phyloP scores from a whole-genome alignment of 371 early-diverging fungal genomes.

The Blakeslea trispora region DNA sequence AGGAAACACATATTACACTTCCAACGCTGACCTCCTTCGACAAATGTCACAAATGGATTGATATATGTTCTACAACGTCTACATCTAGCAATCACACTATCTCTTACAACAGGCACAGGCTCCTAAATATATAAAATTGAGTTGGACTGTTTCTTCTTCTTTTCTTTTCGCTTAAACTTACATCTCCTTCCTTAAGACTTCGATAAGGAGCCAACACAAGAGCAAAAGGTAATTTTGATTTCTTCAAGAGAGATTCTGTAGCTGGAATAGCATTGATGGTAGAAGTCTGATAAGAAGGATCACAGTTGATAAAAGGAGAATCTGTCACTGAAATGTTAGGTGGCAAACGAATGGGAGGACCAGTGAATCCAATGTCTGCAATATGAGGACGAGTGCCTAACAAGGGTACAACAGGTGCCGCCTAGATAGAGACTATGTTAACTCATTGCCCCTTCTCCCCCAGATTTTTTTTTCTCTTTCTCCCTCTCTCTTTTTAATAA shows the following conservation, averaged over 20 bases:
- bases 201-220: slow-evolving; percentile 86
- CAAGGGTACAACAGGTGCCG: slow-evolving; percentile 44
- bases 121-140: slow-evolving; percentile 35
- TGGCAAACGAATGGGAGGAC: slow-evolving; percentile 61
- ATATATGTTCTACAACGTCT: slow-evolving; percentile 95
- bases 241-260: slow-evolving; percentile 75
- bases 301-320: slow-evolving; percentile 68
- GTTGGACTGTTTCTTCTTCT: background rate
- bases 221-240: slow-evolving; percentile 87
- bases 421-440: slow-evolving; percentile 13
- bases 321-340: slow-evolving; percentile 69
- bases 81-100: slow-evolving; percentile 89
- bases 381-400: slow-evolving; percentile 62
- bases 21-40: slow-evolving; percentile 94
- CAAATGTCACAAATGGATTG: slow-evolving; percentile 93
- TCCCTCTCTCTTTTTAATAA: background rate
- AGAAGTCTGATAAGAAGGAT: slow-evolving; percentile 81
- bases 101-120: slow-evolving; percentile 82
- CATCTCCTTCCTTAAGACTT: slow-evolving; percentile 57
- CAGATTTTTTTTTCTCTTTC: background rate
- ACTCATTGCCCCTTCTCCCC: background rate
- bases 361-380: slow-evolving; percentile 53
- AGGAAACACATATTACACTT: slow-evolving; percentile 94
- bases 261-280: slow-evolving; percentile 91
- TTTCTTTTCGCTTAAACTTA: slow-evolving; percentile 21